phyloP scores from a whole-genome alignment of 306 rosid species.

The Casuarina glauca region DNA sequence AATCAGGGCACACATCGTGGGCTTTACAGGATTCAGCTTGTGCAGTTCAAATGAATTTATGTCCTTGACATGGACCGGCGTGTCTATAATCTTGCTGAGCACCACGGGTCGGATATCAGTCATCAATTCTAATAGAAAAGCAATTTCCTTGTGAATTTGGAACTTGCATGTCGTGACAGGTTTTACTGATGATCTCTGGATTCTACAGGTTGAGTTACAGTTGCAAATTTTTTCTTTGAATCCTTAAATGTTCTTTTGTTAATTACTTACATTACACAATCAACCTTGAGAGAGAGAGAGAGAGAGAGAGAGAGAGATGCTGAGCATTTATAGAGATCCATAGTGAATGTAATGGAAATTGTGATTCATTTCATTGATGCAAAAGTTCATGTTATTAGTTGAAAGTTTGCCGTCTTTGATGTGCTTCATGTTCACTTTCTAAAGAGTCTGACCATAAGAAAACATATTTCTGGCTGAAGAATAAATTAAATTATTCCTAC shows the following conservation, averaged over 20 bases:
- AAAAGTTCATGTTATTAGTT: not conserved
- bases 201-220: not conserved
- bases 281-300: slow-evolving; percentile 1
- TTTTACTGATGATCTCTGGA: slow-evolving; percentile 3
- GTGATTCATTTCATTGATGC: slow-evolving; percentile 10
- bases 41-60: slow-evolving; percentile 10
- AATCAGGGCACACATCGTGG: slow-evolving; percentile 10
- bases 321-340: slow-evolving; percentile 16
- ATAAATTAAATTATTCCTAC: not conserved
- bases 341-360: not conserved
- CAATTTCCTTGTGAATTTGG: slow-evolving; percentile 18
- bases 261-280: slow-evolving; percentile 9
- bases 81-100: slow-evolving; percentile 4
- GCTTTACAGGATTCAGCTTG: slow-evolving; percentile 22
- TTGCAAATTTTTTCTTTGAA: not conserved
- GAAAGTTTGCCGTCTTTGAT: not conserved
- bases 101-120: slow-evolving; percentile 21
- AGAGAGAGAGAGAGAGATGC: not conserved
- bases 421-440: not conserved
- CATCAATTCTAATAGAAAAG: slow-evolving; percentile 10
- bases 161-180: slow-evolving; percentile 19
- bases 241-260: not conserved
- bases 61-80: slow-evolving; percentile 9
- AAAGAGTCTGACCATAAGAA: not conserved
- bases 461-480: not conserved